Percentiles rank a stretch among this genome's conserved stretches.
Evolutionary conservation across 139 green algal species (phyloP).

Genomic region (Limnomonas spitsbergensis): DNA sequence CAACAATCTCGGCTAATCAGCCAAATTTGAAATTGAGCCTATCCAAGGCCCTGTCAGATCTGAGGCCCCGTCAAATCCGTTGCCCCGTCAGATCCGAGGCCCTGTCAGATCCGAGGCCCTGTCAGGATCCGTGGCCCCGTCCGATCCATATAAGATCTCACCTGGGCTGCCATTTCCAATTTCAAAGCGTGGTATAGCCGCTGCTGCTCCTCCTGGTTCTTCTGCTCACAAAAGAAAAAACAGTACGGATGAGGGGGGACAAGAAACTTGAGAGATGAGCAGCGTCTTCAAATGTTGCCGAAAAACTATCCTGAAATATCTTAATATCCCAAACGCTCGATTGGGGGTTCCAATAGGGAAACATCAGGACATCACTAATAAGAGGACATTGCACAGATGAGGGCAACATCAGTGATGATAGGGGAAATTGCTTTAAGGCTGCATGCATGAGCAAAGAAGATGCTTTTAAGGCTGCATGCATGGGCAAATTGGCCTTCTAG

Average conservation of each 20-base stretch:
- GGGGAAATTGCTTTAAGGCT: no score
- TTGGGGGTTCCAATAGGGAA: background rate
- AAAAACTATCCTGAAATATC: background rate
- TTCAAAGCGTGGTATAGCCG: conserved; percentile 23
- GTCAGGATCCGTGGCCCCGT: no score
- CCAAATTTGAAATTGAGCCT: no score
- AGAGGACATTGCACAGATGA: background rate
- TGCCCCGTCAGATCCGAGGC: no score
- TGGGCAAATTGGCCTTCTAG: no score
- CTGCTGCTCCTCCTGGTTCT: conserved; percentile 28
- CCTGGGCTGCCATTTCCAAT: conserved; percentile 15
- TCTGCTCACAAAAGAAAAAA: conserved; percentile 10
- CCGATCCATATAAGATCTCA: conserved; percentile 12
- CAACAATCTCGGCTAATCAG: no score
- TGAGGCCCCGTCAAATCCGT: no score
- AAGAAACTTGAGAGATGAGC: background rate
- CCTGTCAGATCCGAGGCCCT: no score
- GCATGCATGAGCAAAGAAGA: no score
- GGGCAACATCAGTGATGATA: no score
- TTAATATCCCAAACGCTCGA: background rate
- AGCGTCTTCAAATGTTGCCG: background rate
- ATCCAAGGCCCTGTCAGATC: no score
- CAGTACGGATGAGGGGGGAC: background rate
- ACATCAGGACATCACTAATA: background rate
- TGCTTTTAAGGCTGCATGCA: no score